Evolutionary conservation across 441 rosid species (phyloP), one percentile per base, ranked within the genome.

Genomic region (Geranium incanum): DNA sequence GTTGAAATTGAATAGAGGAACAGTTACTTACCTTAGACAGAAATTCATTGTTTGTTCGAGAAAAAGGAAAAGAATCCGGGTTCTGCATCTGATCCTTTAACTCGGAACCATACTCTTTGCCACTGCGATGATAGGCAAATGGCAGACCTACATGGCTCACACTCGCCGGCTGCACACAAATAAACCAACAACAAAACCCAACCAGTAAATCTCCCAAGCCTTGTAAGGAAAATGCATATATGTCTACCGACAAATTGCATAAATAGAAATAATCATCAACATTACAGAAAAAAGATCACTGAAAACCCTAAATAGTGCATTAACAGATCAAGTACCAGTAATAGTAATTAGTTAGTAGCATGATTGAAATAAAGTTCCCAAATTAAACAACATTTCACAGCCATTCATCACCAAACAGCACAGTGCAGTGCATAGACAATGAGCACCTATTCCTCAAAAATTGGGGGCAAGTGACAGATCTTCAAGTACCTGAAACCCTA

Each of bases 401-500:
- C 3, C 57, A 8, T 50, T 8, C 57, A 50, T n/a, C n/a, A n/a
- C n/a, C n/a, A n/a, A n/a, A n/a, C n/a, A n/a, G n/a, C n/a, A n/a
- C n/a, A n/a, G n/a, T n/a, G n/a, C n/a, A n/a, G n/a, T n/a, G n/a
- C n/a, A n/a, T n/a, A n/a, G n/a, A n/a, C n/a, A n/a, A n/a, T n/a
- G n/a, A n/a, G 12, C 13, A 8, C 57, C 0, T 23, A 23, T 23
- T 23, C 0, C 33, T 23, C 33, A 23, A 23, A 23, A 23, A 23
- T 23, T 4, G 43, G 43, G 43, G 43, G 3, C 3, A 70, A 45
- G 7, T 3, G 45, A 19, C 68, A 78, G 72, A 75, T 68, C 72
- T 68, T 63, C 28, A 66, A 59, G 68, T 67, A 90, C 93, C 93
- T 87, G 87, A 83, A 87, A 80, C 85, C 91, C 92, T 78, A 85